phyloP scores from a whole-genome alignment of 345 rosid species.

The Dovyalis caffra region DNA sequence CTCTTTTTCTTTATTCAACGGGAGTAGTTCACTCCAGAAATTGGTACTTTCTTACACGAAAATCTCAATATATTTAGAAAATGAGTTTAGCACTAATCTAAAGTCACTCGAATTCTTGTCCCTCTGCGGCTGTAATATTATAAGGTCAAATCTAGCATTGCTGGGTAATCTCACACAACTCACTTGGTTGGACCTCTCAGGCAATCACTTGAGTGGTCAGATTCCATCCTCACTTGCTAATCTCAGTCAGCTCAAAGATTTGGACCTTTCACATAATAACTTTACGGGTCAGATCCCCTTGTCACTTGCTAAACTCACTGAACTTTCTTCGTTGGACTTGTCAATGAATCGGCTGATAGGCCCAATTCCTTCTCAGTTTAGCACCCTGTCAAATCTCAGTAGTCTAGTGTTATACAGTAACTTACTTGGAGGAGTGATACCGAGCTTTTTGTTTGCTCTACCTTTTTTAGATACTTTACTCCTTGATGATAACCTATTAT shows the following conservation, averaged over 20 bases:
- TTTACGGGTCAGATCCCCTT: too few species aligned
- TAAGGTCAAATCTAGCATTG: not conserved
- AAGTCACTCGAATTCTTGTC: not conserved
- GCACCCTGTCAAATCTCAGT: too few species aligned
- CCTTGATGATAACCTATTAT: too few species aligned
- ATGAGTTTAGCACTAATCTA: not conserved
- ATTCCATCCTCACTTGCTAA: not conserved
- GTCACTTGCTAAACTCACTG: not conserved
- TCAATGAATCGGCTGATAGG: constrained; percentile 1
- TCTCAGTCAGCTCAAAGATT: not conserved
- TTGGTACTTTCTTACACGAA: not conserved
- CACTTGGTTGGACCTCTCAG: not conserved
- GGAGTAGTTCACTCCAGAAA: too few species aligned
- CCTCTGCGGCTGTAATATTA: not conserved
- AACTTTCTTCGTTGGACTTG: too few species aligned
- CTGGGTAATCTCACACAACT: not conserved
- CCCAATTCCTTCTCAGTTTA: not conserved
- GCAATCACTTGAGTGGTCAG: not conserved
- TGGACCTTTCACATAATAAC: not conserved
- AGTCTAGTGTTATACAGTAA: too few species aligned
- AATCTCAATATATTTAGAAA: not conserved
- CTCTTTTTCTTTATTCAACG: not conserved
- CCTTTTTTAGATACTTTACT: too few species aligned
- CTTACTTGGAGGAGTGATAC: too few species aligned
- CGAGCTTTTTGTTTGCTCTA: too few species aligned